These are phyloP conservation scores for Albizia julibrissin DNA, from an alignment of 306 rosid genomes.

Conservation along the genomic window DNA sequence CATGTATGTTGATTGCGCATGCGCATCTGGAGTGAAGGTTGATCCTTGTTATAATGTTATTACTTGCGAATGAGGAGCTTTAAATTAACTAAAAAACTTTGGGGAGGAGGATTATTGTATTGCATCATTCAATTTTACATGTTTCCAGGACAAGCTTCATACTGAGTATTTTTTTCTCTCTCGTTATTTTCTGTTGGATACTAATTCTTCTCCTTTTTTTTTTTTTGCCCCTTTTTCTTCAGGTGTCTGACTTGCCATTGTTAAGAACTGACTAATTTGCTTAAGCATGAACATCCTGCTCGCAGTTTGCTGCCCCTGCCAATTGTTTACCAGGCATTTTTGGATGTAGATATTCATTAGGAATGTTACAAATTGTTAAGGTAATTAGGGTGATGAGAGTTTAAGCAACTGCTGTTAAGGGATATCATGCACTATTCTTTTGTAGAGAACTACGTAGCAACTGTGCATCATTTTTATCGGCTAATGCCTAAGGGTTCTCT, in stretches of 20 bases:
- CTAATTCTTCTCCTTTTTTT: neutral
- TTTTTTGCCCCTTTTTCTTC: neutral
- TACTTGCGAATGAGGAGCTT: neutral
- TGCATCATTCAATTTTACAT: neutral
- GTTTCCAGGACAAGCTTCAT: slow-evolving; percentile 4
- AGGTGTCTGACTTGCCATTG: slow-evolving; percentile 38
- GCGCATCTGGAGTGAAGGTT: slow-evolving; percentile 3
- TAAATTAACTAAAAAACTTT: slow-evolving; percentile 9
- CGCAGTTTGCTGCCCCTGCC: slow-evolving; percentile 13
- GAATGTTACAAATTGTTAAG: neutral
- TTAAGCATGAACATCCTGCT: slow-evolving; percentile 20
- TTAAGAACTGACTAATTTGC: slow-evolving; percentile 23
- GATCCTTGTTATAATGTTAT: neutral
- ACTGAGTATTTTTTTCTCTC: neutral
- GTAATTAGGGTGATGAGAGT: neutral
- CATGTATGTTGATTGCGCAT: neutral
- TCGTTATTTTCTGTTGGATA: neutral
- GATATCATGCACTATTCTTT: slow-evolving; percentile 13
- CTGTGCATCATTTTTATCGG: slow-evolving; percentile 6
- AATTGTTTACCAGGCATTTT: slow-evolving; percentile 13
- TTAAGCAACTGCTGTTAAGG: neutral
- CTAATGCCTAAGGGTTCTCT: neutral
- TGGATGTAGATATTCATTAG: slow-evolving; percentile 4
- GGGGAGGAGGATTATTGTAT: slow-evolving; percentile 9
- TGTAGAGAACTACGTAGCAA: slow-evolving; percentile 1